Evolutionary conservation across 1,139 yeast genomes (phyloP).

Genomic region (Suhomyces guaymorum): DNA sequence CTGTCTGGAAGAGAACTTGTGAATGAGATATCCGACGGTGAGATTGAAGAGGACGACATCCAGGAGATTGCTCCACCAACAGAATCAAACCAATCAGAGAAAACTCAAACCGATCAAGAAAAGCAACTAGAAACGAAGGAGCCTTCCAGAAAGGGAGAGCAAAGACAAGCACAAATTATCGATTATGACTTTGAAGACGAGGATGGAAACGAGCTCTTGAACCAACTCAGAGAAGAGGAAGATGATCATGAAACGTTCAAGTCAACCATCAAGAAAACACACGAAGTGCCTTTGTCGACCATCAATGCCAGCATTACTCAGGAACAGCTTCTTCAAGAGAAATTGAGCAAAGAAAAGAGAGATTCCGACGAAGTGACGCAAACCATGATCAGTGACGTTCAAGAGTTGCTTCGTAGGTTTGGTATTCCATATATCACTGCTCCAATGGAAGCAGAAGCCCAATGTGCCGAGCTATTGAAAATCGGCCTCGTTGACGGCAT

Average conservation of each 20-base stretch:
- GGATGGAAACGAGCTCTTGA: conserved; percentile 67
- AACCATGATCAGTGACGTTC: conserved; percentile 86
- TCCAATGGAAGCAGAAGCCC: conserved; percentile 99
- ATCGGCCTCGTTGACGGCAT: conserved; percentile 87
- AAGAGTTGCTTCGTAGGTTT: conserved; percentile 78
- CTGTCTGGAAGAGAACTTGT: conserved; percentile 16
- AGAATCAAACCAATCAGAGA: too few relatives aligned
- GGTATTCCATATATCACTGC: conserved; percentile 95
- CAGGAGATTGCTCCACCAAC: conserved; percentile 16
- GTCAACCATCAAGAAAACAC: conserved; percentile 37
- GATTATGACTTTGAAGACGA: conserved; percentile 74
- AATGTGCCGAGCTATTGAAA: conserved; percentile 75
- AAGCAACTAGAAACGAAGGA: conserved; percentile 3
- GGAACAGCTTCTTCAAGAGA: conserved; percentile 56
- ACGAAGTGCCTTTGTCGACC: conserved; percentile 21
- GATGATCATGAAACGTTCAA: conserved; percentile 70
- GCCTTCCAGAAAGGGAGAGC: conserved; percentile 4
- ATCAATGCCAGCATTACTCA: conserved; percentile 44
- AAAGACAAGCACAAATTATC: conserved; percentile 26
- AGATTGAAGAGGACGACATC: conserved; percentile 11
- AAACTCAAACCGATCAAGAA: conserved; percentile 1
- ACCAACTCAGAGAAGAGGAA: conserved; percentile 67
- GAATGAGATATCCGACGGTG: conserved; percentile 13
- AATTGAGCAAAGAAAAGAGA: conserved; percentile 67
- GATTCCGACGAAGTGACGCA: conserved; percentile 92